Evolutionary conservation across 2,329 filamentous ascomycete species (phyloP).

Genomic region (Sporothrix humicola): DNA sequence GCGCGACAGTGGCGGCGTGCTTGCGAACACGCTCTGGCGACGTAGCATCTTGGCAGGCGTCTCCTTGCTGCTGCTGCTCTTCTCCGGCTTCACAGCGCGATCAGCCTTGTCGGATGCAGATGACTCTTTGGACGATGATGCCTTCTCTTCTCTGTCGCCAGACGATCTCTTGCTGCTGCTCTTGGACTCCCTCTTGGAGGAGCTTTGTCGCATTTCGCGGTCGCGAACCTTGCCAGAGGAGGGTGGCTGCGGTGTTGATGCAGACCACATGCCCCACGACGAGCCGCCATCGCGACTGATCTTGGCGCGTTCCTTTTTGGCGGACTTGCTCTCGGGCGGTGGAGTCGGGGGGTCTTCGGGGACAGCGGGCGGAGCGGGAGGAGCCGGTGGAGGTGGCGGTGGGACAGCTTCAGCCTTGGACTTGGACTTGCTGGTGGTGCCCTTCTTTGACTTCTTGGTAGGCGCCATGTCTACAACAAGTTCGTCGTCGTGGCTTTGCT

Average conservation of each 20-base stretch:
- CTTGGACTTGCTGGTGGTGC: constrained; percentile 48
- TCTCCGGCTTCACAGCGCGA: constrained; percentile 48
- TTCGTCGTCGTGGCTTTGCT: constrained; percentile 47
- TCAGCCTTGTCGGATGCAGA: constrained; percentile 64
- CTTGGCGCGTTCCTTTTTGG: constrained; percentile 77
- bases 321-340: constrained; percentile 62
- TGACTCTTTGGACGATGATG: constrained; percentile 60
- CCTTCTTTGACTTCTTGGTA: constrained; percentile 51
- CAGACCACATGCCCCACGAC: constrained; percentile 75
- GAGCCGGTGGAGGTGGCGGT: constrained; percentile 48
- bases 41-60: constrained; percentile 59
- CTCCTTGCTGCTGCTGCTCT: constrained; percentile 48
- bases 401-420: constrained; percentile 44
- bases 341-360: constrained; percentile 57
- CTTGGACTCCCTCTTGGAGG: constrained; percentile 45
- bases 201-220: constrained; percentile 9
- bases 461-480: constrained; percentile 59
- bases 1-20: constrained; percentile 68
- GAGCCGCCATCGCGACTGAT: constrained; percentile 72
- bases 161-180: constrained; percentile 54
- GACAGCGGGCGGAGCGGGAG: constrained; percentile 51
- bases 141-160: constrained; percentile 67
- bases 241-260: constrained; percentile 54
- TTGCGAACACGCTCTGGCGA: constrained; percentile 70
- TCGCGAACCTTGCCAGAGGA: constrained; percentile 41